Evolutionary conservation across 2,329 filamentous ascomycete genomes (phyloP).

Genomic region (Balansia obtecta): DNA sequence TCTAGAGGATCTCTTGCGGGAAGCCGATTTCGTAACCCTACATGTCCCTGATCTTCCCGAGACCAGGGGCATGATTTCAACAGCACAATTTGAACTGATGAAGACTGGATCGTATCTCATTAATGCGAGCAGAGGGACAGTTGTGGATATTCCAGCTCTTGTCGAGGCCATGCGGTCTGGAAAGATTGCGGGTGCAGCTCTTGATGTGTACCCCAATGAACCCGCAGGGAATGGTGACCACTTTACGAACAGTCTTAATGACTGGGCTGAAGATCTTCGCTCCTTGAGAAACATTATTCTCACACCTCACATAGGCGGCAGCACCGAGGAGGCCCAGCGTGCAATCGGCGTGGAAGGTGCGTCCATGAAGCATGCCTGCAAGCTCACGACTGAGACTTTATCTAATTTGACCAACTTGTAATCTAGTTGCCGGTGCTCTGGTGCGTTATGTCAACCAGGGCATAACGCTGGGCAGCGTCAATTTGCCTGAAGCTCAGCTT

Average conservation of each 20-base stretch:
- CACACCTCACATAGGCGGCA: constrained; percentile 93
- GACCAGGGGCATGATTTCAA: constrained; percentile 86
- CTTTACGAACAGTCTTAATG: constrained; percentile 74
- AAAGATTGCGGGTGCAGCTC: constrained; percentile 83
- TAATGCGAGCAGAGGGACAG: constrained; percentile 86
- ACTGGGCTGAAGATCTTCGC: constrained; percentile 75
- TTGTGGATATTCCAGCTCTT: constrained; percentile 87
- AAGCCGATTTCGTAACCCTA: constrained; percentile 84
- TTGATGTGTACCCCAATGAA: constrained; percentile 93
- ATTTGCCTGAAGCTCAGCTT: constrained; percentile 88
- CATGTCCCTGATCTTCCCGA: constrained; percentile 91
- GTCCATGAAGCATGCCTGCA: constrained; percentile 4
- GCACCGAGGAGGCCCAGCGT: constrained; percentile 92
- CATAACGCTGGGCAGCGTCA: constrained; percentile 81
- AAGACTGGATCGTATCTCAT: constrained; percentile 87
- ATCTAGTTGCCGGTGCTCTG: constrained; percentile 63
- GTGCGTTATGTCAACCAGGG: constrained; percentile 95
- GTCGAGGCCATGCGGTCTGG: constrained; percentile 77
- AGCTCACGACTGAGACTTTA: neutral
- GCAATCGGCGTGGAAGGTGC: constrained; percentile 81
- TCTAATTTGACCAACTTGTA: neutral
- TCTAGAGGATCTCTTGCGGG: constrained; percentile 61
- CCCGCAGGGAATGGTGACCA: constrained; percentile 90
- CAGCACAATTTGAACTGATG: constrained; percentile 71
- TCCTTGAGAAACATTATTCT: constrained; percentile 85